Evolutionary conservation across 768 basidiomycete genomes (phyloP).

Genomic region (Rhodotorula graminis): DNA sequence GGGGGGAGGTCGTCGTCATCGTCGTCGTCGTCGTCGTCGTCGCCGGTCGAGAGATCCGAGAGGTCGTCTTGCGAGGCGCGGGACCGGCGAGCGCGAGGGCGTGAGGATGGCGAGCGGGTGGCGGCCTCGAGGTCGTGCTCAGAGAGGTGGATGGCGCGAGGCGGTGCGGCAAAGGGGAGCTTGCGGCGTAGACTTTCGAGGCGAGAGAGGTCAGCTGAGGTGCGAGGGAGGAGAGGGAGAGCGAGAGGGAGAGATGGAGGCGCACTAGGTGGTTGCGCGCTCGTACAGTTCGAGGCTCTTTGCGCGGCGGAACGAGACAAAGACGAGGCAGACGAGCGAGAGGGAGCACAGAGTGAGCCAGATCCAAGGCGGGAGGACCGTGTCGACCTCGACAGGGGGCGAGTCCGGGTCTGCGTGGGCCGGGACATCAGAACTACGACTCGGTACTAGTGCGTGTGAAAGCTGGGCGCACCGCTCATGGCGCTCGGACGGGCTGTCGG

Average conservation of each 20-base stretch:
- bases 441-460: too few species aligned
- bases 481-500: too few species aligned
- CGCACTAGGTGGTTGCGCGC: conserved; percentile 5
- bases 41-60: background rate
- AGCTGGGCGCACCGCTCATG: too few species aligned
- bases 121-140: conserved; percentile 4
- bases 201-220: background rate
- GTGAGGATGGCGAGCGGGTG: background rate
- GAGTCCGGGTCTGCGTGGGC: background rate
- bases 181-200: background rate
- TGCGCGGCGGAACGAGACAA: conserved; percentile 24
- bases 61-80: background rate
- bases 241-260: background rate
- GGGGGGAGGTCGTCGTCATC: conserved; percentile 7
- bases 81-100: background rate
- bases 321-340: conserved; percentile 13
- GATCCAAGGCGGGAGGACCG: conserved; percentile 21
- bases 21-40: conserved; percentile 8
- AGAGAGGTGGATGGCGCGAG: background rate
- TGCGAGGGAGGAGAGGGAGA: background rate
- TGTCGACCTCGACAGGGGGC: background rate
- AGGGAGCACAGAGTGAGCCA: conserved; percentile 29
- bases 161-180: background rate
- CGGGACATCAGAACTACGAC: fast-evolving
- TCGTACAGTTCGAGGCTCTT: conserved; percentile 11